Base-by-base conservation (phyloP, 2,329 filamentous ascomycete species). In the Scytalidium lignicola region DNA sequence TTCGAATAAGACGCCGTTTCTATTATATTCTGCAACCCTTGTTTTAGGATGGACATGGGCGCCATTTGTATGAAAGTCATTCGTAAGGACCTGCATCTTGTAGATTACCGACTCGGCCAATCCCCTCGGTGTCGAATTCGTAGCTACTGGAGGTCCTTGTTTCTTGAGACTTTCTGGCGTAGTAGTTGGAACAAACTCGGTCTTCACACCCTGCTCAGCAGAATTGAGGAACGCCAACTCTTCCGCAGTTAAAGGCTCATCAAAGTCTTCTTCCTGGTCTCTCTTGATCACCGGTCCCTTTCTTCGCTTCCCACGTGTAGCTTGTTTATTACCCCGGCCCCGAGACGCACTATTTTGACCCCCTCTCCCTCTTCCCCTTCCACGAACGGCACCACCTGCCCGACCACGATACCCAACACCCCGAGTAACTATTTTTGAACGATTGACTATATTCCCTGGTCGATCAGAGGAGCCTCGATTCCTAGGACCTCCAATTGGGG, bases 201-300 rank as follows among this genome's bases (percentile, higher is more conserved):
- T 41, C n/a, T 44, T 48, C 15, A 57, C 57, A 9, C 63, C 63
- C 46, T 55, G 52, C 4, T 59, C 54, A 18, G 50, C 46, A 10
- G 51, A 45, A 32, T 56, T 54, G 3, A 57, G 23, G 40, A 62
- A 62, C 12, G 48, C 50, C 18, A 52, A 44, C 41, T 64, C 62
- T 29, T 57, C 56, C 1, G 46, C 46, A 12, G 52, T 57, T 17
- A 53, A 54, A 8, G 58, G 58, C 13, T 45, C 46, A 26, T 54
- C 47, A 15, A 19, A 29, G 21, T 50, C 46, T 10, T 58, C 53
- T 8, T 49, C 49, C 41, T 62, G 70, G 74, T 54, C 75, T 72
- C 50, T 70, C 69, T 64, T 3, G 50, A 57, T 1, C 70, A 17
- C 15, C 70, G 1, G 68, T 68, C 6, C 43, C 65, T 37, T 58